Evolutionary conservation across 2,329 filamentous ascomycete genomes (phyloP).

Genomic region (Ophiostoma himal-ulmi): DNA sequence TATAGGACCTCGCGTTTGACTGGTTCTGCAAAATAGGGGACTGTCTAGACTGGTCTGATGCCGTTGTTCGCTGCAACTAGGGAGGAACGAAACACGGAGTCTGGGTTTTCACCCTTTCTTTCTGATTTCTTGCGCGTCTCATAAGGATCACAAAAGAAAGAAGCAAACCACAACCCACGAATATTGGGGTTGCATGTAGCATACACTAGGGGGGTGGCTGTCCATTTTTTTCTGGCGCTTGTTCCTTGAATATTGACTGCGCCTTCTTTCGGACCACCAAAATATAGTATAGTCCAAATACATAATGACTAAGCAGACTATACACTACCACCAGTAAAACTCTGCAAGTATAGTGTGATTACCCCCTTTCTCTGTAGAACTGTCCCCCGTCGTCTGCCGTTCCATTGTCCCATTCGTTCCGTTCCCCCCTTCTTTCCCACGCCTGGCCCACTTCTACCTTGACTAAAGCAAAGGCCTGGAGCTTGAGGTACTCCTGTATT

Average conservation of each 20-base stretch:
- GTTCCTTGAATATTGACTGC: conserved; percentile 7
- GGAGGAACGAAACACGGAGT: background rate
- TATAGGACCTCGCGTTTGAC: background rate
- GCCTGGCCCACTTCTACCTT: conserved; percentile 12
- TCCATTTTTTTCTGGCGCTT: conserved; percentile 4
- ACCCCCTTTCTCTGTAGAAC: background rate
- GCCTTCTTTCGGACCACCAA: background rate
- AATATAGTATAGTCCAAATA: conserved; percentile 1
- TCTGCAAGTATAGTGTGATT: conserved; percentile 1
- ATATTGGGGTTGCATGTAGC: background rate
- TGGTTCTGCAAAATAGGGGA: background rate
- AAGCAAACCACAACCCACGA: background rate
- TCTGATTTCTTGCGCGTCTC: background rate
- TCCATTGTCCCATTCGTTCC: background rate
- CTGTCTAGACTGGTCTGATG: background rate
- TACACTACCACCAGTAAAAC: background rate
- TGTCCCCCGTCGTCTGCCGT: background rate
- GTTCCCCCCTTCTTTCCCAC: conserved; percentile 6
- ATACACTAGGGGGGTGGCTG: conserved; percentile 3
- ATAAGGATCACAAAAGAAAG: background rate
- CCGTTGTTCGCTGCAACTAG: background rate
- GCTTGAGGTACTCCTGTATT: background rate
- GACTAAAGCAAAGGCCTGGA: background rate
- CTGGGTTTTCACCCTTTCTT: background rate
- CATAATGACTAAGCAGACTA: background rate